These are phyloP conservation scores for Rosa multiflora DNA, from an alignment of 306 rosid species.

Conservation along the genomic window DNA sequence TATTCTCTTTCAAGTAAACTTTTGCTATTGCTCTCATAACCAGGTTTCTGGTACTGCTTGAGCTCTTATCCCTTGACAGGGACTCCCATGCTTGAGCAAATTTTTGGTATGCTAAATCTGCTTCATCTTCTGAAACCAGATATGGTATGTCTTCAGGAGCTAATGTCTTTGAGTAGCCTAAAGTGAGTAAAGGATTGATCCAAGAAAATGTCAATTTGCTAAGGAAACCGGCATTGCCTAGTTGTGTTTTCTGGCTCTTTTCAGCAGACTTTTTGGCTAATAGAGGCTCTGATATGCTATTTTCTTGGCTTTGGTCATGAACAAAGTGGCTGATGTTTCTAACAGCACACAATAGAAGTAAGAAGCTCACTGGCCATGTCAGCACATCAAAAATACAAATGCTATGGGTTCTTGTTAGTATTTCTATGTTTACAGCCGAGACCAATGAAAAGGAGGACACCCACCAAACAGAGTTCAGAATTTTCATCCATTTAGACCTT, in stretches of 20 bases:
- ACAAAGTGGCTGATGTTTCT: conserved; percentile 31
- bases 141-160: conserved; percentile 59
- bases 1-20: conserved; percentile 56
- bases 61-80: conserved; percentile 32
- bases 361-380: conserved; percentile 40
- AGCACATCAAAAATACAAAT: conserved; percentile 34
- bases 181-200: conserved; percentile 53
- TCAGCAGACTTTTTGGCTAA: conserved; percentile 28
- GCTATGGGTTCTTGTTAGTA: conserved; percentile 28
- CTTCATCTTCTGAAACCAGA: conserved; percentile 64
- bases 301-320: conserved; percentile 14
- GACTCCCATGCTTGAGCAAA: conserved; percentile 57
- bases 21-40: conserved; percentile 46
- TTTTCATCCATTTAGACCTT: conserved; percentile 36
- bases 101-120: conserved; percentile 39
- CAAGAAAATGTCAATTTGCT: conserved; percentile 64
- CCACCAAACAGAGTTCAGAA: conserved; percentile 66
- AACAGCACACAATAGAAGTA: conserved; percentile 49
- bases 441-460: conserved; percentile 32
- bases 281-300: conserved; percentile 50
- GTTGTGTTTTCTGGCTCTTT: conserved; percentile 23
- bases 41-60: conserved; percentile 36
- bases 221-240: conserved; percentile 33
- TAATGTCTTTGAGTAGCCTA: conserved; percentile 58
- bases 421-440: conserved; percentile 45